Conservation (phyloP, 2,329 filamentous ascomycete species). For the Torrubiella hemipterigena region DNA sequence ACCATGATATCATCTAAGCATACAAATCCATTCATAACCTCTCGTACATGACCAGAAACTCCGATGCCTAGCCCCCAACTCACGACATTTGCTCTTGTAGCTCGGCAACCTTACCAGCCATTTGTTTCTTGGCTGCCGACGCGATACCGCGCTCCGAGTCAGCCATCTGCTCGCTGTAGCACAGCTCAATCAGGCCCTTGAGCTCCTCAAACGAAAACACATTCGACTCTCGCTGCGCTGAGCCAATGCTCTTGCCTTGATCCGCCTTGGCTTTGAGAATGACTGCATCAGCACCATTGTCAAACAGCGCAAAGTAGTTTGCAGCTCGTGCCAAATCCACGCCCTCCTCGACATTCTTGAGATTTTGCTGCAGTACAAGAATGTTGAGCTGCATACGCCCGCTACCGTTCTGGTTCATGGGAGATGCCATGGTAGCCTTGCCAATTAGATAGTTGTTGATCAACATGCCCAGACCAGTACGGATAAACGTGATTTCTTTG, state of each 20-base stretch:
- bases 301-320: constrained; percentile 59
- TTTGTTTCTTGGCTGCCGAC: constrained; percentile 52
- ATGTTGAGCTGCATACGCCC: constrained; percentile 90
- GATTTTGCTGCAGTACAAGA: constrained; percentile 86
- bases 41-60: too few species aligned
- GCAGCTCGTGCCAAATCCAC: constrained; percentile 52
- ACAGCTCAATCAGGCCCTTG: constrained; percentile 53
- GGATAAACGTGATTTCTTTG: constrained; percentile 63
- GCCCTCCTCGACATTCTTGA: constrained; percentile 77
- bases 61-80: constrained; percentile 13
- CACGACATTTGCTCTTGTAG: constrained; percentile 64
- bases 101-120: constrained; percentile 58
- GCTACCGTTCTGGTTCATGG: constrained; percentile 76
- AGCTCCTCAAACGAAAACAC: constrained; percentile 54
- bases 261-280: constrained; percentile 46
- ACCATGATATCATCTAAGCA: too few species aligned
- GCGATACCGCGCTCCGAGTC: constrained; percentile 57
- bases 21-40: too few species aligned
- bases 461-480: constrained; percentile 62
- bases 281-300: constrained; percentile 51
- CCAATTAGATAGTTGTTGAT: constrained; percentile 70
- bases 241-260: constrained; percentile 21
- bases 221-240: constrained; percentile 21
- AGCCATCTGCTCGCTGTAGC: constrained; percentile 53
- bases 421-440: constrained; percentile 57